phyloP scores from a whole-genome alignment of 768 basidiomycete genomes.

The Tulasnella sp. region DNA sequence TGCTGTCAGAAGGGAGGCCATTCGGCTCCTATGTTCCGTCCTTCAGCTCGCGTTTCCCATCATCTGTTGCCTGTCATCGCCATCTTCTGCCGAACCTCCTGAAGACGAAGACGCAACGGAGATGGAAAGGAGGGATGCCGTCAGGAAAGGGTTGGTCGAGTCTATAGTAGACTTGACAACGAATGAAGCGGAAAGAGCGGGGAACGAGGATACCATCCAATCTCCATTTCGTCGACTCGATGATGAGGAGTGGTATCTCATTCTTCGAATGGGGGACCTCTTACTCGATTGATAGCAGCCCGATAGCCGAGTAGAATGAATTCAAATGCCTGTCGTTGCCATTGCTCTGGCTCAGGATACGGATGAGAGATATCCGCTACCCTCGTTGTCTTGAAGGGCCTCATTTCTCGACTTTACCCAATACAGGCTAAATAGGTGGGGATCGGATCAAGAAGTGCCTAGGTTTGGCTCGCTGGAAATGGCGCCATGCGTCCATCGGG shows the following conservation, averaged over 20 bases:
- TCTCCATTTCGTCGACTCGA: slow-evolving; percentile 3
- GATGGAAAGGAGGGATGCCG: neutral
- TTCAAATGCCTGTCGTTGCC: neutral
- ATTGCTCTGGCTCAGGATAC: neutral
- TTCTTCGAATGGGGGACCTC: slow-evolving; percentile 5
- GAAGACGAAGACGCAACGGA: neutral
- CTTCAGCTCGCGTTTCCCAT: neutral
- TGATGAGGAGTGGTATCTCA: slow-evolving; percentile 3
- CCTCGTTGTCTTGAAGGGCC: neutral
- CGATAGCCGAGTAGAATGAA: slow-evolving; percentile 9
- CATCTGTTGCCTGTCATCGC: neutral
- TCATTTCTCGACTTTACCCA: neutral
- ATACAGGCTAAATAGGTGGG: neutral
- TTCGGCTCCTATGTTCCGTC: neutral
- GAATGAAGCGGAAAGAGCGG: neutral
- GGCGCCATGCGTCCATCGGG: slow-evolving; percentile 1
- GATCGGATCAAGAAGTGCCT: slow-evolving; percentile 4
- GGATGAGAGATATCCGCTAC: slow-evolving; percentile 5
- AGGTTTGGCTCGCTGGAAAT: neutral
- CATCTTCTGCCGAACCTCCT: neutral
- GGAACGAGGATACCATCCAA: neutral
- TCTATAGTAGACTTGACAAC: neutral
- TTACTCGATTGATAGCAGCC: neutral
- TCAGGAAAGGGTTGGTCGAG: neutral
- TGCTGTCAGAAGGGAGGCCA: neutral